Conservation (phyloP, 768 basidiomycete species). For the Cantharellus cinnabarinus region DNA sequence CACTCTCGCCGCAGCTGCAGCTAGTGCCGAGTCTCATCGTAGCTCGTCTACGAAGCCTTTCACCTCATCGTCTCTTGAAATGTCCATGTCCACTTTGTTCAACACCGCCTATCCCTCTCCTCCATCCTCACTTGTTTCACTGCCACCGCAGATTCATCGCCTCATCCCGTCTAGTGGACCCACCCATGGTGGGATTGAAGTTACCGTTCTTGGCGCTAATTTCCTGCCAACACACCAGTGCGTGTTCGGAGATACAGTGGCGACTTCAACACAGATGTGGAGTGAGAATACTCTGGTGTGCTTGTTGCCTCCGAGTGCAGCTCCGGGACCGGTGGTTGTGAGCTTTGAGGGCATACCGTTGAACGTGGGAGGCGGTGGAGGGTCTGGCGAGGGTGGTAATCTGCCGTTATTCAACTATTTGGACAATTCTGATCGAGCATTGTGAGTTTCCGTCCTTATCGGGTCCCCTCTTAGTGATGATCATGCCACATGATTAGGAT, state of each 20-base stretch:
- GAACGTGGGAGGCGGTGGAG: conserved; percentile 19
- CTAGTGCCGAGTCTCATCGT: neutral
- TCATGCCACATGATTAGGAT: conserved; percentile 31
- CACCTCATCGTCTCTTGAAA: neutral
- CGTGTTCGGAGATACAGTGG: conserved; percentile 64
- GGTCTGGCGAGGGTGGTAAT: conserved; percentile 25
- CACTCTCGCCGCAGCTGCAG: neutral
- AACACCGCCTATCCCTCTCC: conserved; percentile 2
- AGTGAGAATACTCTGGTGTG: conserved; percentile 87
- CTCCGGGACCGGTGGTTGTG: conserved; percentile 74
- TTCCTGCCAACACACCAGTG: conserved; percentile 43
- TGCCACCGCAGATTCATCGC: conserved; percentile 36
- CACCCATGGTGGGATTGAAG: conserved; percentile 81
- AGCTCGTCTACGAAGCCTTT: neutral
- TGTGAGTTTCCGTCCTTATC: conserved; percentile 32
- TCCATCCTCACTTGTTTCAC: neutral
- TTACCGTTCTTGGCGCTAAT: conserved; percentile 81
- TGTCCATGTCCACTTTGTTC: neutral
- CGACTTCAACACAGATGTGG: conserved; percentile 77
- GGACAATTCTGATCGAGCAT: conserved; percentile 71
- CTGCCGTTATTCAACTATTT: conserved; percentile 66
- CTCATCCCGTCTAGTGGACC: conserved; percentile 72
- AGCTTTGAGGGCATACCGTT: conserved; percentile 58
- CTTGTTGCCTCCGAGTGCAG: conserved; percentile 60
- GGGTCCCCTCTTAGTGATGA: conserved; percentile 8